These are phyloP conservation scores for Alternaria angustiovoidea DNA, from an alignment of 2,329 filamentous ascomycete genomes.

Conservation along the genomic window DNA sequence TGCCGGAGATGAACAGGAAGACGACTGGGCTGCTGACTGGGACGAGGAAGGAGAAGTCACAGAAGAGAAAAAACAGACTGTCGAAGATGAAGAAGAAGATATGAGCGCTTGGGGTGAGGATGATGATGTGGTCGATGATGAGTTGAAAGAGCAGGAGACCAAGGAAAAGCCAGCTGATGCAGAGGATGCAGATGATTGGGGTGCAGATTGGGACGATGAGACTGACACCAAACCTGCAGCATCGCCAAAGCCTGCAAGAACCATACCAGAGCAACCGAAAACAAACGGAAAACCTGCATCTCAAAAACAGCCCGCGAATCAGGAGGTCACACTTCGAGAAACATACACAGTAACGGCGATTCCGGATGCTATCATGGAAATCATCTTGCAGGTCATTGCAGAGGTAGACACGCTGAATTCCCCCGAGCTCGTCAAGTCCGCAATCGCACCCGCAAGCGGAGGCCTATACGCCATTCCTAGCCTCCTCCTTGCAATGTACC, in stretches of 20 bases:
- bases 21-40: slow-evolving; percentile 84
- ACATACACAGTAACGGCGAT: slow-evolving; percentile 89
- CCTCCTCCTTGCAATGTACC: slow-evolving; percentile 78
- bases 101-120: slow-evolving; percentile 59
- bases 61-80: slow-evolving; percentile 26
- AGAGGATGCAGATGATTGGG: slow-evolving; percentile 74
- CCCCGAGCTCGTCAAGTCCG: slow-evolving; percentile 55
- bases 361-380: slow-evolving; percentile 76
- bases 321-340: slow-evolving; percentile 81
- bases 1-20: slow-evolving; percentile 56
- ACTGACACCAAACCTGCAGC: slow-evolving; percentile 32
- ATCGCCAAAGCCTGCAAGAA: slow-evolving; percentile 18
- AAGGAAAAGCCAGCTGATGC: slow-evolving; percentile 50
- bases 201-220: slow-evolving; percentile 75
- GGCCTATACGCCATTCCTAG: slow-evolving; percentile 77
- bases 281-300: slow-evolving; percentile 41
- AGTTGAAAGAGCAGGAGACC: slow-evolving; percentile 29
- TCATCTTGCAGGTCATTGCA: slow-evolving; percentile 64
- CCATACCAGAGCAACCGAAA: slow-evolving; percentile 40
- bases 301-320: slow-evolving; percentile 43
- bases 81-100: slow-evolving; percentile 60
- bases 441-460: slow-evolving; percentile 72
- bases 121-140: slow-evolving; percentile 39
- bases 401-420: slow-evolving; percentile 64
- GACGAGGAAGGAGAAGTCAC: slow-evolving; percentile 63